phyloP scores from a whole-genome alignment of 2,329 filamentous ascomycete species.

The Knoxdaviesia capensis region DNA sequence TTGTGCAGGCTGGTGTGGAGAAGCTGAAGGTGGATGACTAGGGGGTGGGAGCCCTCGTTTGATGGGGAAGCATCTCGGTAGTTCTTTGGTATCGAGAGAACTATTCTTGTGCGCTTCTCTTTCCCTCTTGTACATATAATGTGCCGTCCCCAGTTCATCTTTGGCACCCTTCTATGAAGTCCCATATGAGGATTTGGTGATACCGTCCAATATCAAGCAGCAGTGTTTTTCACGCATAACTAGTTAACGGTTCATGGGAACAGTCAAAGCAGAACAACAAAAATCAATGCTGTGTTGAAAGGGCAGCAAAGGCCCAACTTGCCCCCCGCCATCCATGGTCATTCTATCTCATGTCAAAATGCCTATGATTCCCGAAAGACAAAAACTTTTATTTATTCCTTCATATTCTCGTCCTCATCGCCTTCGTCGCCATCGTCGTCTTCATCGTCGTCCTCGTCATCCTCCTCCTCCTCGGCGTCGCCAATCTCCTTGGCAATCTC shows the following conservation, averaged over 20 bases:
- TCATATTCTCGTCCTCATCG: constrained; percentile 38
- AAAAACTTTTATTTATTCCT: constrained; percentile 10
- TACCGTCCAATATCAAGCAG: too few relatives aligned
- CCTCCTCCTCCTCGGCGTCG: constrained; percentile 33
- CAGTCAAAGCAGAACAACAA: too few relatives aligned
- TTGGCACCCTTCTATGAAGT: not conserved
- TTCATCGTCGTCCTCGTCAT: constrained; percentile 31
- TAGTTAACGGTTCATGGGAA: too few relatives aligned
- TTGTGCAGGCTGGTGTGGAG: constrained; percentile 39
- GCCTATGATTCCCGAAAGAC: too few relatives aligned
- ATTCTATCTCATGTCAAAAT: too few relatives aligned
- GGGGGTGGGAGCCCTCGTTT: not conserved
- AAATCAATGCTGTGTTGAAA: too few relatives aligned
- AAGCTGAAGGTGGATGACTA: constrained; percentile 49
- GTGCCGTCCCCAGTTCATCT: not conserved
- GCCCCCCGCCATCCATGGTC: too few relatives aligned
- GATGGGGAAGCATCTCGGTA: constrained; percentile 1
- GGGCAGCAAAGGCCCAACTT: too few relatives aligned
- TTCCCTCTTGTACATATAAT: constrained; percentile 2
- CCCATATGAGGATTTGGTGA: too few relatives aligned
- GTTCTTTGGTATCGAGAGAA: not conserved
- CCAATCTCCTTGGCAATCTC: constrained; percentile 45
- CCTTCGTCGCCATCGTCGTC: constrained; percentile 26
- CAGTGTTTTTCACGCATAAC: too few relatives aligned
- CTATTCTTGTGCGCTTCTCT: constrained; percentile 1